A percentile compares a stretch with the other conserved stretches of the same genome.
Conservation (phyloP, 2,329 filamentous ascomycete species). For the Talaromyces atroroseus region DNA sequence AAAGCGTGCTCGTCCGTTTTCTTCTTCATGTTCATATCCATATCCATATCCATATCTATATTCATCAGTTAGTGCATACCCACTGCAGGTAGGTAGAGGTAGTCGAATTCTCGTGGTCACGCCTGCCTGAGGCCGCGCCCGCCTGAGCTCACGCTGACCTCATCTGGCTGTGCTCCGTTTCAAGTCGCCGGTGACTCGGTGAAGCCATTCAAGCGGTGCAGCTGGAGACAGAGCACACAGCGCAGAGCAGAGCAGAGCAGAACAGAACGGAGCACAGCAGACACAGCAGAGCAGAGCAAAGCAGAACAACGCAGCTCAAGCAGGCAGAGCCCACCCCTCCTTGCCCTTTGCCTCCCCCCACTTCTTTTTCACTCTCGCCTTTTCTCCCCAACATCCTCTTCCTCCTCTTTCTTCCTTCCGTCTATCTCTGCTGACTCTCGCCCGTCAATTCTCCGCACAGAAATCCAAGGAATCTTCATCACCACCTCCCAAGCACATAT, state of each 20-base stretch:
- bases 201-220: conserved; percentile 16
- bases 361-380: conserved; percentile 10
- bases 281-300: not conserved
- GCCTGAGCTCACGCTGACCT: conserved; percentile 34
- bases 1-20: no score
- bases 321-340: not conserved
- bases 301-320: not conserved
- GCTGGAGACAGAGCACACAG: not conserved
- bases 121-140: not conserved
- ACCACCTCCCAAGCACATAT: no score
- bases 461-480: not conserved
- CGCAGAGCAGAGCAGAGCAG: not conserved
- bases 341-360: conserved; percentile 6
- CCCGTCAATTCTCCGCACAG: not conserved
- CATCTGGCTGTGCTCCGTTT: conserved; percentile 16
- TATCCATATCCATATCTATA: no score
- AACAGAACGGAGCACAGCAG: not conserved
- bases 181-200: conserved; percentile 31
- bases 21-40: no score
- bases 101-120: no score
- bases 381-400: conserved; percentile 3
- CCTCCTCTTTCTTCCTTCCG: conserved; percentile 3
- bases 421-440: not conserved
- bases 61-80: no score
- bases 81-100: no score